These are phyloP conservation scores for Clarkia xantiana DNA, from an alignment of 345 rosid genomes.

Conservation along the genomic window DNA sequence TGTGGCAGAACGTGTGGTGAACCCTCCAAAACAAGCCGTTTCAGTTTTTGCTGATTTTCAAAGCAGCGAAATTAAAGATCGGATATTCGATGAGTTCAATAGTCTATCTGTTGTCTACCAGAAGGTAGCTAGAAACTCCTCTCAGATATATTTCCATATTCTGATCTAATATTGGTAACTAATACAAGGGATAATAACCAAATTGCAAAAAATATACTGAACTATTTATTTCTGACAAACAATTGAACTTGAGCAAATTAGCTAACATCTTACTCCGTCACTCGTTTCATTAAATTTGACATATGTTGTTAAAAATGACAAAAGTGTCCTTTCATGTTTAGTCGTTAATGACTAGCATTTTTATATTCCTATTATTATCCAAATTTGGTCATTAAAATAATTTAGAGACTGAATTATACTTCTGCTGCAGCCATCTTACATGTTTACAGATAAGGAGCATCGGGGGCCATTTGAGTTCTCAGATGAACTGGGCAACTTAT, in stretches of 20 bases:
- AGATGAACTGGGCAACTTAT: constrained; percentile 54
- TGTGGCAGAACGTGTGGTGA: constrained; percentile 67
- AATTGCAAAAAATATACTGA: too few species aligned
- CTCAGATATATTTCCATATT: too few species aligned
- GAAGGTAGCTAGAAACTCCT: constrained; percentile 40
- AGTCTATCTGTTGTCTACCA: constrained; percentile 87
- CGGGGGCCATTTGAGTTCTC: constrained; percentile 87
- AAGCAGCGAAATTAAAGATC: constrained; percentile 92
- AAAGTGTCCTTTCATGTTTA: too few species aligned
- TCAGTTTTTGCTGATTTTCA: constrained; percentile 96
- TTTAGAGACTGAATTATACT: constrained; percentile 8
- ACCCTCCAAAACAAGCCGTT: constrained; percentile 97
- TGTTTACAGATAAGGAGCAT: constrained; percentile 92
- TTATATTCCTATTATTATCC: too few species aligned
- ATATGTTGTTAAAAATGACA: too few species aligned
- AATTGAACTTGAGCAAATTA: too few species aligned
- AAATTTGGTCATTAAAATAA: not conserved
- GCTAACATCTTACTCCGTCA: too few species aligned
- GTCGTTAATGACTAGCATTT: too few species aligned
- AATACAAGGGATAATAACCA: too few species aligned
- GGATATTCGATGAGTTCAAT: constrained; percentile 92
- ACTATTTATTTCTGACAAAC: too few species aligned
- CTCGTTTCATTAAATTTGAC: too few species aligned
- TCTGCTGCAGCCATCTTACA: constrained; percentile 80
- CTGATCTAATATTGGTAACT: too few species aligned